Percentiles rank a stretch among this genome's conserved stretches.
Evolutionary conservation across 352 stramenopile genomes (phyloP).

Genomic region (Phytophthora melonis): DNA sequence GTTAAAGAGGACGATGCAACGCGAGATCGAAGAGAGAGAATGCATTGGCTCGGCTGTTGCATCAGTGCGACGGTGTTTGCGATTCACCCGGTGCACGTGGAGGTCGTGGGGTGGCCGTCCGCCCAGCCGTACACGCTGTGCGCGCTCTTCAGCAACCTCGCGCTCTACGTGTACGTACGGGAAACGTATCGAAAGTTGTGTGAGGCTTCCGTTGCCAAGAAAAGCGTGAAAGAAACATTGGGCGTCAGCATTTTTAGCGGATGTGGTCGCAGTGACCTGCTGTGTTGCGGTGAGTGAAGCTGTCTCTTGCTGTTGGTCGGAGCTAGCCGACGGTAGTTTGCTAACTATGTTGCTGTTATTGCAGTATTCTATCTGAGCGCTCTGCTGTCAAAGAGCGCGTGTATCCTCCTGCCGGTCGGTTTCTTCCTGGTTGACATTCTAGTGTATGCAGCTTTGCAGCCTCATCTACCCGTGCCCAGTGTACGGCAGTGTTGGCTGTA

Average conservation of each 20-base stretch:
- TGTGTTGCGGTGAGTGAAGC: slow-evolving; percentile 19
- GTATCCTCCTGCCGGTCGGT: slow-evolving; percentile 49
- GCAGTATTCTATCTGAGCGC: slow-evolving; percentile 49
- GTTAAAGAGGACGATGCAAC: not conserved
- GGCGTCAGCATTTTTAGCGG: slow-evolving; percentile 15
- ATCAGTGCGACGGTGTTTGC: slow-evolving; percentile 61
- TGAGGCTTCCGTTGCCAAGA: not conserved
- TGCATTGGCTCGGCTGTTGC: slow-evolving; percentile 36
- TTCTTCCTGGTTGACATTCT: slow-evolving; percentile 53
- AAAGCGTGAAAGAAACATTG: slow-evolving; percentile 3
- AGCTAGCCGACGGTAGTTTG: not conserved
- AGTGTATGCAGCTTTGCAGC: slow-evolving; percentile 22
- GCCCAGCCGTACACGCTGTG: slow-evolving; percentile 73
- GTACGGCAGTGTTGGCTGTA: slow-evolving; percentile 32
- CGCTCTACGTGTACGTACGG: slow-evolving; percentile 42
- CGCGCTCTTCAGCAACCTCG: slow-evolving; percentile 60
- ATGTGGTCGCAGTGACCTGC: slow-evolving; percentile 17
- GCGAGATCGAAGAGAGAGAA: not conserved
- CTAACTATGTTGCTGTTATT: not conserved
- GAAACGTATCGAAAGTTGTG: slow-evolving; percentile 17
- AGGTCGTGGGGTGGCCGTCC: slow-evolving; percentile 77
- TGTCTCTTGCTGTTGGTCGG: not conserved
- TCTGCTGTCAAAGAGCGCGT: slow-evolving; percentile 67
- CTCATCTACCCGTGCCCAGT: slow-evolving; percentile 13
- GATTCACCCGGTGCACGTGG: slow-evolving; percentile 71